Conservation (phyloP, 1,284 basidiomycete species). For the Megacollybia platyphylla region DNA sequence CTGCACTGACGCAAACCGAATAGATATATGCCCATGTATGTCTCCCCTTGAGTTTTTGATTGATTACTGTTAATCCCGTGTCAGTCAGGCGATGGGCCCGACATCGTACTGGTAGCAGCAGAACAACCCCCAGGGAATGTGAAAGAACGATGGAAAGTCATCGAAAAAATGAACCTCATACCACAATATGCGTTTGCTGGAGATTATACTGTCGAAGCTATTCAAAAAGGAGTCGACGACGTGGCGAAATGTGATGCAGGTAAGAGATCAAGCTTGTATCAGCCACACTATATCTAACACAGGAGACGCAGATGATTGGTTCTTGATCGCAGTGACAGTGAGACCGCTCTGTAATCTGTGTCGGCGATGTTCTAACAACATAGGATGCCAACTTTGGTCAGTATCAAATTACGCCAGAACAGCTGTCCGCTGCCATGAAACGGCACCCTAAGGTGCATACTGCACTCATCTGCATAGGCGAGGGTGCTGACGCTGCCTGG, state of each 20-base stretch:
- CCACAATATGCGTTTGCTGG: conserved; percentile 58
- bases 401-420: conserved; percentile 49
- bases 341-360: conserved; percentile 2
- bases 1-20: not conserved
- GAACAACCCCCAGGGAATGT: conserved; percentile 34
- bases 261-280: conserved; percentile 12
- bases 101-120: conserved; percentile 37
- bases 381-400: conserved; percentile 53
- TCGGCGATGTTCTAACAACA: not conserved
- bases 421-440: conserved; percentile 42
- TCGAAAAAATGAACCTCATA: conserved; percentile 55
- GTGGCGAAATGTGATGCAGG: conserved; percentile 52
- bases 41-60: not conserved
- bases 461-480: conserved; percentile 51
- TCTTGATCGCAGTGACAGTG: conserved; percentile 51
- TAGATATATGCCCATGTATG: conserved; percentile 56
- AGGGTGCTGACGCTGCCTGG: not conserved
- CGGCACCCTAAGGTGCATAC: conserved; percentile 52
- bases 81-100: conserved; percentile 51
- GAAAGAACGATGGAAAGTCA: conserved; percentile 48
- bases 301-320: conserved; percentile 41
- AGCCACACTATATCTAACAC: not conserved
- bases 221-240: conserved; percentile 44
- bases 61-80: not conserved
- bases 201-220: conserved; percentile 59